Conservation (phyloP, 768 basidiomycete species). For the Thelephora ganbajun region DNA sequence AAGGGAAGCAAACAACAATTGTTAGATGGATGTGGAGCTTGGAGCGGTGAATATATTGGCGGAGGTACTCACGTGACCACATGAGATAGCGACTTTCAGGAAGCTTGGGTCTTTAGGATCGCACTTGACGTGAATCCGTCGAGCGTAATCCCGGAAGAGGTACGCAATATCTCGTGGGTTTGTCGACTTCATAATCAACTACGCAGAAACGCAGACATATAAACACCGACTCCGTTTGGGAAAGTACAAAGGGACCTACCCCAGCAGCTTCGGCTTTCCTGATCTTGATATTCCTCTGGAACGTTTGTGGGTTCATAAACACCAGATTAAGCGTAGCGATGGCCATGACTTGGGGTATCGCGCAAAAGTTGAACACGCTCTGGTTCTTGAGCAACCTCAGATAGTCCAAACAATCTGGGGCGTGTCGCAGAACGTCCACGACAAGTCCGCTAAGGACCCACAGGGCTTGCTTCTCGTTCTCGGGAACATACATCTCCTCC, state of each 20-base stretch:
- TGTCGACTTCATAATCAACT: constrained; percentile 88
- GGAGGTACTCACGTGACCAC: constrained; percentile 50
- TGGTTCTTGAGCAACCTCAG: constrained; percentile 78
- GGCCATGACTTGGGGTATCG: constrained; percentile 90
- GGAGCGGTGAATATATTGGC: neutral
- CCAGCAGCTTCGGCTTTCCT: constrained; percentile 79
- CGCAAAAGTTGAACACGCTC: constrained; percentile 90
- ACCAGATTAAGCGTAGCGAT: constrained; percentile 86
- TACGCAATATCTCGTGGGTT: constrained; percentile 86
- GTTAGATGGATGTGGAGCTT: neutral
- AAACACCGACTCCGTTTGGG: neutral
- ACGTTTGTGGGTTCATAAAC: constrained; percentile 85
- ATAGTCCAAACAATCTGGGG: constrained; percentile 82
- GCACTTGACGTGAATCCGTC: constrained; percentile 73
- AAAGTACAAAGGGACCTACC: constrained; percentile 29
- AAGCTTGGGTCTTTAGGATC: constrained; percentile 76
- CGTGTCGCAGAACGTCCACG: constrained; percentile 74
- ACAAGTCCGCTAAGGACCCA: constrained; percentile 85
- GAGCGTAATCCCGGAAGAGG: constrained; percentile 74
- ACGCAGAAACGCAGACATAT: neutral
- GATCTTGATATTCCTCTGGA: constrained; percentile 87
- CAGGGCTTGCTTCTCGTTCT: constrained; percentile 48
- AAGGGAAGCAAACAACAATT: neutral
- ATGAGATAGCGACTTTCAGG: constrained; percentile 68
- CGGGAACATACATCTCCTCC: constrained; percentile 48